A percentile compares a stretch with the other conserved stretches of the same genome.
Conservation (phyloP, 1,139 yeast genomes). For the Blastobotrys arbuscula region DNA sequence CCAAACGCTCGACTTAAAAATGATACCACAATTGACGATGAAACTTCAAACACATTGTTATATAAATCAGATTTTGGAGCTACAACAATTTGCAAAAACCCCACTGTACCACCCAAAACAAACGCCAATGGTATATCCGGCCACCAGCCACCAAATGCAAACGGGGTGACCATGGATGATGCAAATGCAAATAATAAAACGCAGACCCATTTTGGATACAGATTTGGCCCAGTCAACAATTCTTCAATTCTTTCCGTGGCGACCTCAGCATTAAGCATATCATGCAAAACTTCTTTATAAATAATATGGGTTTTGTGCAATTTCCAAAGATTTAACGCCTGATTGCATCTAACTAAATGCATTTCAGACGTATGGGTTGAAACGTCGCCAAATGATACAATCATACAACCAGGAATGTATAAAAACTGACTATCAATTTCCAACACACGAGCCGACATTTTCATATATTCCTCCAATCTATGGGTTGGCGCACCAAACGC, state of each 20-base stretch:
- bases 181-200: conserved; percentile 76
- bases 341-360: conserved; percentile 74
- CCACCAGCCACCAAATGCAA: conserved; percentile 92
- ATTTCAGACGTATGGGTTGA: conserved; percentile 92
- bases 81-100: conserved; percentile 69
- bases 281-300: conserved; percentile 86
- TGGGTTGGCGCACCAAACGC: conserved; percentile 94
- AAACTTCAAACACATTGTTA: conserved; percentile 85
- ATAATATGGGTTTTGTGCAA: conserved; percentile 74
- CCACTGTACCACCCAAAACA: conserved; percentile 76
- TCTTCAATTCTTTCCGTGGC: conserved; percentile 68
- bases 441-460: conserved; percentile 80
- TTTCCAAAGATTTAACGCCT: conserved; percentile 78
- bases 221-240: conserved; percentile 53
- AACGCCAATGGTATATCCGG: conserved; percentile 77
- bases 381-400: conserved; percentile 85
- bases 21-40: conserved; percentile 81
- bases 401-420: conserved; percentile 91
- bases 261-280: conserved; percentile 77
- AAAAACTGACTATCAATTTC: conserved; percentile 90
- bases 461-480: conserved; percentile 84
- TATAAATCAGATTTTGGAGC: conserved; percentile 83
- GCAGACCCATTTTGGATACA: conserved; percentile 72
- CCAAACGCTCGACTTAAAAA: conserved; percentile 88
- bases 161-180: conserved; percentile 76